phyloP scores from a whole-genome alignment of 768 basidiomycete species.

The Exsudoporus frostii region DNA sequence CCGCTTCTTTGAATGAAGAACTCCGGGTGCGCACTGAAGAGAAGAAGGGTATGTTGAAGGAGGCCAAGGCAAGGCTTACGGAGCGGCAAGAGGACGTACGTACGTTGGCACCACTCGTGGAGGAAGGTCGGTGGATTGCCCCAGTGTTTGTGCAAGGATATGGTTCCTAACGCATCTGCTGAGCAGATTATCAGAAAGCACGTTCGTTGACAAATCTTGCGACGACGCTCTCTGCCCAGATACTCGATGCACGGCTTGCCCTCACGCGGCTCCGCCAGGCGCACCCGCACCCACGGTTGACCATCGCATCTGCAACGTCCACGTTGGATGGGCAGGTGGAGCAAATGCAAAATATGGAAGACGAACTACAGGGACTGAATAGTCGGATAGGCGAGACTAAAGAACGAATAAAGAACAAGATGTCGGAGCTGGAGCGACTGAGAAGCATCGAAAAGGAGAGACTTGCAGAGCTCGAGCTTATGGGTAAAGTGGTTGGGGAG shows the following conservation, averaged over 20 bases:
- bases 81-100: conserved; percentile 62
- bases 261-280: conserved; percentile 78
- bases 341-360: conserved; percentile 75
- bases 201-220: conserved; percentile 53
- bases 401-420: conserved; percentile 56
- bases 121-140: conserved; percentile 48
- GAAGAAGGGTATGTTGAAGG: conserved; percentile 69
- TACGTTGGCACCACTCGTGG: conserved; percentile 63
- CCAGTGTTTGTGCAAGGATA: too few species aligned
- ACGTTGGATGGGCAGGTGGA: conserved; percentile 73
- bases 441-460: conserved; percentile 69
- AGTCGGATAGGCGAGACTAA: conserved; percentile 51
- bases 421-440: conserved; percentile 54
- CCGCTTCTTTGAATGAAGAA: conserved; percentile 74
- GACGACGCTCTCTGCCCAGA: conserved; percentile 63
- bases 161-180: not conserved
- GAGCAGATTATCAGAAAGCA: conserved; percentile 57
- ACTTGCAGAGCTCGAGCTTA: conserved; percentile 48
- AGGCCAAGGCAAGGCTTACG: conserved; percentile 57
- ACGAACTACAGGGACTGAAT: conserved; percentile 55
- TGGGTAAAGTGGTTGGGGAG: conserved; percentile 47
- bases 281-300: conserved; percentile 77
- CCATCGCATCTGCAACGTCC: conserved; percentile 68
- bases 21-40: conserved; percentile 57
- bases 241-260: conserved; percentile 78